Percentiles rank a stretch among this genome's conserved stretches.
These are phyloP conservation scores for Vicia faba DNA, from an alignment of 306 rosid genomes.

Conservation along the genomic window DNA sequence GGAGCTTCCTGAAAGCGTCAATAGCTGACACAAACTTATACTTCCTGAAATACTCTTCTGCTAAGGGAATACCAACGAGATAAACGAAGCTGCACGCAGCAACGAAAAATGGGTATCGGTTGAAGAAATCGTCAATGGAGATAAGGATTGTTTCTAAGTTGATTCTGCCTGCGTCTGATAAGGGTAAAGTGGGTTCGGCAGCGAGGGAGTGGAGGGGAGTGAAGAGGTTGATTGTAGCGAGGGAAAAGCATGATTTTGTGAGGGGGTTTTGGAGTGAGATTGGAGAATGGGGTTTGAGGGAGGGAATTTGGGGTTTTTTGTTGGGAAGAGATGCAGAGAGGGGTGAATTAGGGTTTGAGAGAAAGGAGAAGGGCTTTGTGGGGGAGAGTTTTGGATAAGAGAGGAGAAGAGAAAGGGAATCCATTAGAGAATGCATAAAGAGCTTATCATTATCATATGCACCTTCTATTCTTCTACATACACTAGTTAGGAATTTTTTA, in stretches of 20 bases:
- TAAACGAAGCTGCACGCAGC: constrained; percentile 78
- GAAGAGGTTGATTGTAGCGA: constrained; percentile 45
- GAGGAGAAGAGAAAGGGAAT: constrained; percentile 54
- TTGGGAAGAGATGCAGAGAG: constrained; percentile 37
- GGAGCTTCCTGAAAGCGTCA: constrained; percentile 70
- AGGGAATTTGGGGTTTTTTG: constrained; percentile 12
- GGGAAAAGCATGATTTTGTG: constrained; percentile 35
- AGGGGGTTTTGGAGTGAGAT: constrained; percentile 28
- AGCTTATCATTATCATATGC: neutral
- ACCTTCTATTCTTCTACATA: neutral
- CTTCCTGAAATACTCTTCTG: constrained; percentile 59
- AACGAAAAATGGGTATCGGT: constrained; percentile 78
- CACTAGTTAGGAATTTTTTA: too few relatives aligned
- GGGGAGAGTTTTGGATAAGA: constrained; percentile 51
- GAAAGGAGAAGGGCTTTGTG: constrained; percentile 39
- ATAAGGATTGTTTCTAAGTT: constrained; percentile 62
- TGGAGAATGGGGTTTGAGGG: constrained; percentile 25
- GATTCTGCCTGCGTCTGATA: constrained; percentile 58
- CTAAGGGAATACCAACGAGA: constrained; percentile 72
- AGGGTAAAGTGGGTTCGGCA: constrained; percentile 49
- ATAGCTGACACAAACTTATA: constrained; percentile 74
- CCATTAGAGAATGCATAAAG: constrained; percentile 55
- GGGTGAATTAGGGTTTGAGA: constrained; percentile 37
- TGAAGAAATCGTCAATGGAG: constrained; percentile 71
- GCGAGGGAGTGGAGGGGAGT: constrained; percentile 61